A percentile compares a stretch with the other conserved stretches of the same genome.
These are phyloP conservation scores for Debaryomycetaceae sp. DNA, from an alignment of 1,139 yeast genomes.

Conservation along the genomic window DNA sequence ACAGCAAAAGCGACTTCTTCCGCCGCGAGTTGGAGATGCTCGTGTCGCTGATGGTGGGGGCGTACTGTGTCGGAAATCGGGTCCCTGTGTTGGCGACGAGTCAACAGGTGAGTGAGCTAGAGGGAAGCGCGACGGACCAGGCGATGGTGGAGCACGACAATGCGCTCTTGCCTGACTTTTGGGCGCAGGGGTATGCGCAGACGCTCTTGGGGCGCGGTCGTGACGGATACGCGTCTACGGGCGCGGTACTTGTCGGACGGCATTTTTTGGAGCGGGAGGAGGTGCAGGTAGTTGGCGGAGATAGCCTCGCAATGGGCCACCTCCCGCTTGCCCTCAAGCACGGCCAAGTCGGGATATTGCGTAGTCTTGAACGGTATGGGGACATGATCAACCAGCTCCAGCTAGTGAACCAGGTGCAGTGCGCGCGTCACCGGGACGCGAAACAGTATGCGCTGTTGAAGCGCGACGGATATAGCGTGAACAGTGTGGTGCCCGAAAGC, in stretches of 20 bases:
- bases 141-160: conserved; percentile 29
- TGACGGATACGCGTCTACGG: conserved; percentile 22
- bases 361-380: conserved; percentile 14
- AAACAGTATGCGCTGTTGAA: conserved; percentile 17
- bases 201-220: conserved; percentile 26
- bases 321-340: conserved; percentile 14
- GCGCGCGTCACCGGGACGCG: conserved; percentile 5
- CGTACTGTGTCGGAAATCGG: conserved; percentile 12
- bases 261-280: conserved; percentile 15
- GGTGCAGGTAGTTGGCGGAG: conserved; percentile 4
- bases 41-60: conserved; percentile 14
- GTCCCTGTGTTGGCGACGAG: conserved; percentile 19
- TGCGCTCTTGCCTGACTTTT: conserved; percentile 23
- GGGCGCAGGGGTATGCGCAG: conserved; percentile 24
- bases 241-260: conserved; percentile 23
- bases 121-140: conserved; percentile 10
- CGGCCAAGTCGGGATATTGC: conserved; percentile 19
- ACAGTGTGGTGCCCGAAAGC: conserved; percentile 18
- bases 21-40: conserved; percentile 17
- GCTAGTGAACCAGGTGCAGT: conserved; percentile 18
- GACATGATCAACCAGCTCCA: conserved; percentile 30
- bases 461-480: conserved; percentile 23
- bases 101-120: conserved; percentile 9
- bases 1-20: conserved; percentile 16
- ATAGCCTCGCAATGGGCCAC: background rate